Conservation (phyloP, 2,329 filamentous ascomycete species). For the Colletotrichum siamense region DNA sequence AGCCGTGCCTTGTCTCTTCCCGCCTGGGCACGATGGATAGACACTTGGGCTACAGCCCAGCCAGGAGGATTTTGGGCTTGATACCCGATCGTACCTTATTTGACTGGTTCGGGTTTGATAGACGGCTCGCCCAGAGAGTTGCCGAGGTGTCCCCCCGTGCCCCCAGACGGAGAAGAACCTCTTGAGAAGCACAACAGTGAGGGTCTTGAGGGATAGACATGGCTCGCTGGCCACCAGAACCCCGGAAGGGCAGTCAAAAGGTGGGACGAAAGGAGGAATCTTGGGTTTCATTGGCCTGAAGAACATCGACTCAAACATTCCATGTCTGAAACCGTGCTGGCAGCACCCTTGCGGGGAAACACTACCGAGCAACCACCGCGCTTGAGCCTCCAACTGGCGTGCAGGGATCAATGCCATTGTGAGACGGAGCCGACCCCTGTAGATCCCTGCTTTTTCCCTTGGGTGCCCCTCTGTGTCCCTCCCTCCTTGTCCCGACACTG, state of each 20-base stretch:
- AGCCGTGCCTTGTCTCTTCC: neutral
- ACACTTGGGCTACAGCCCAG: neutral
- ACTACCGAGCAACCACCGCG: conserved; percentile 1
- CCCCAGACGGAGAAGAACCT: neutral
- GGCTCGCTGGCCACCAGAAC: neutral
- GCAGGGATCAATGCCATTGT: conserved; percentile 20
- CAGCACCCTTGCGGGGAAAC: conserved; percentile 5
- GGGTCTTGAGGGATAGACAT: neutral
- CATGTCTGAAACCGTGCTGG: conserved; percentile 12
- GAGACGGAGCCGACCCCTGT: conserved; percentile 12
- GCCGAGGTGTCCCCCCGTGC: neutral
- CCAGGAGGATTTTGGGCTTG: neutral
- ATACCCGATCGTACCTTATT: neutral
- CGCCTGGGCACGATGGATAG: neutral
- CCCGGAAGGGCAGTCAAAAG: neutral
- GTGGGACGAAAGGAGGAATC: conserved; percentile 6
- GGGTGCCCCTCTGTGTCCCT: neutral
- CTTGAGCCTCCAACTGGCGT: conserved; percentile 20
- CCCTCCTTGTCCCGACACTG: neutral
- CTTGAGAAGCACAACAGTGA: neutral
- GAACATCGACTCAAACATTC: conserved; percentile 14
- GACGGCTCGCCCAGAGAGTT: neutral
- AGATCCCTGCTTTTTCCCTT: conserved; percentile 1
- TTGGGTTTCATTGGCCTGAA: conserved; percentile 17
- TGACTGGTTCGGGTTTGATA: neutral